A percentile compares a stretch with the other conserved stretches of the same genome.
Evolutionary conservation across 2,329 filamentous ascomycete genomes (phyloP).

Genomic region (Pseudopyricularia cyperi): DNA sequence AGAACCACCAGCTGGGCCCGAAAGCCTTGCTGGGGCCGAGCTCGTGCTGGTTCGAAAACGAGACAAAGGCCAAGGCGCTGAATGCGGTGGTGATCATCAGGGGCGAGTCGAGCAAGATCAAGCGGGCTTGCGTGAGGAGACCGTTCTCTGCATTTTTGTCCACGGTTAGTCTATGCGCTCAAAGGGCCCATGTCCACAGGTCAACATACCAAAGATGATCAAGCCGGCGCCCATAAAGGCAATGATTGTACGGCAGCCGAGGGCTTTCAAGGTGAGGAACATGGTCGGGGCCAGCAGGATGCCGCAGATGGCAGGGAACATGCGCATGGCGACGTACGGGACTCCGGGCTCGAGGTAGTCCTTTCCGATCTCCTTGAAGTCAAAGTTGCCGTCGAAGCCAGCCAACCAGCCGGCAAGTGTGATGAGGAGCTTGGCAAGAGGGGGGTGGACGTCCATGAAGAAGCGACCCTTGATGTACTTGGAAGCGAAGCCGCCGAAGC

Average conservation of each 20-base stretch:
- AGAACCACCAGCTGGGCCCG: slow-evolving; percentile 91
- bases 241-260: slow-evolving; percentile 77
- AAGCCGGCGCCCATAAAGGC: slow-evolving; percentile 72
- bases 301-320: slow-evolving; percentile 82
- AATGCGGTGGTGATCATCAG: slow-evolving; percentile 87
- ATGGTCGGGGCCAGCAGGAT: slow-evolving; percentile 81
- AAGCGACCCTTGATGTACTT: slow-evolving; percentile 99
- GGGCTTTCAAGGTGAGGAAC: slow-evolving; percentile 86
- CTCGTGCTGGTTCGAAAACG: slow-evolving; percentile 95
- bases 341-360: slow-evolving; percentile 92
- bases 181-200: not conserved
- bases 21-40: slow-evolving; percentile 83
- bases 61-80: slow-evolving; percentile 79
- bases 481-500: slow-evolving; percentile 93
- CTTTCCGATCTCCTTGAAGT: slow-evolving; percentile 99
- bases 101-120: slow-evolving; percentile 93
- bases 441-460: slow-evolving; percentile 99
- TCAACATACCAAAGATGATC: slow-evolving; percentile 69
- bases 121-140: slow-evolving; percentile 81
- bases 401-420: slow-evolving; percentile 90
- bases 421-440: slow-evolving; percentile 90
- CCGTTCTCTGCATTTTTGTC: slow-evolving; percentile 94
- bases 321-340: slow-evolving; percentile 93
- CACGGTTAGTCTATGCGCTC: not conserved
- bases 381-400: slow-evolving; percentile 89